phyloP scores from a whole-genome alignment of 257 asterid genomes.

The Coffea eugenioides region DNA sequence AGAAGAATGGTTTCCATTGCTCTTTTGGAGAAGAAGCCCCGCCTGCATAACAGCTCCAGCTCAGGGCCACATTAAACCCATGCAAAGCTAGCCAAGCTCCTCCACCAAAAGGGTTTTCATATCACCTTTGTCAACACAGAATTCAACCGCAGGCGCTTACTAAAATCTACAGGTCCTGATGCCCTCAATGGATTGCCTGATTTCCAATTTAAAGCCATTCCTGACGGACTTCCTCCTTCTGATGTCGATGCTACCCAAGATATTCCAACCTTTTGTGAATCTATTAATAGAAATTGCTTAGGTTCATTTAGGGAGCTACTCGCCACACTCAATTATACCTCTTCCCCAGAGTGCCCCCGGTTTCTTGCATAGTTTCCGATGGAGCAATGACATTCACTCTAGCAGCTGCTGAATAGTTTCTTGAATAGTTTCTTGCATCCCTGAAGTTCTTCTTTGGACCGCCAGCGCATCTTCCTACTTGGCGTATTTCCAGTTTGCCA shows the following conservation, averaged over 20 bases:
- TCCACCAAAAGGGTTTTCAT: slow-evolving; percentile 42
- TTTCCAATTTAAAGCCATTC: slow-evolving; percentile 43
- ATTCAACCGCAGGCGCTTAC: slow-evolving; percentile 45
- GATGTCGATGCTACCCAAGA: slow-evolving; percentile 49
- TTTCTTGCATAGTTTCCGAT: slow-evolving; percentile 56
- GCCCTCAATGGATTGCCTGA: slow-evolving; percentile 32
- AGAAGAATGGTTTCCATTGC: slow-evolving; percentile 18
- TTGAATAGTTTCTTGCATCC: slow-evolving; percentile 41
- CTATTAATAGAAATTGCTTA: slow-evolving; percentile 28
- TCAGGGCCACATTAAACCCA: slow-evolving; percentile 60
- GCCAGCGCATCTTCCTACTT: slow-evolving; percentile 38
- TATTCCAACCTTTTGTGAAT: slow-evolving; percentile 26
- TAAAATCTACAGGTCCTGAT: slow-evolving; percentile 33
- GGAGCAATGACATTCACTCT: slow-evolving; percentile 44
- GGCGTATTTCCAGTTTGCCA: slow-evolving; percentile 26
- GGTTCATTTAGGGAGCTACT: slow-evolving; percentile 41
- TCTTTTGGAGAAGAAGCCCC: slow-evolving; percentile 20
- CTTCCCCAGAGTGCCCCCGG: slow-evolving; percentile 35
- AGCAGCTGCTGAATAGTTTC: slow-evolving; percentile 46
- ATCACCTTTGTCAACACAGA: slow-evolving; percentile 53
- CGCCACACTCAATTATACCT: slow-evolving; percentile 25
- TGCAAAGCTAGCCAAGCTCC: slow-evolving; percentile 51
- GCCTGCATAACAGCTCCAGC: slow-evolving; percentile 52
- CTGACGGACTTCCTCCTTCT: slow-evolving; percentile 57
- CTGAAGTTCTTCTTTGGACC: slow-evolving; percentile 52